Conservation (phyloP, 164 flowering plant species). For the Nymphaea thermarum region DNA sequence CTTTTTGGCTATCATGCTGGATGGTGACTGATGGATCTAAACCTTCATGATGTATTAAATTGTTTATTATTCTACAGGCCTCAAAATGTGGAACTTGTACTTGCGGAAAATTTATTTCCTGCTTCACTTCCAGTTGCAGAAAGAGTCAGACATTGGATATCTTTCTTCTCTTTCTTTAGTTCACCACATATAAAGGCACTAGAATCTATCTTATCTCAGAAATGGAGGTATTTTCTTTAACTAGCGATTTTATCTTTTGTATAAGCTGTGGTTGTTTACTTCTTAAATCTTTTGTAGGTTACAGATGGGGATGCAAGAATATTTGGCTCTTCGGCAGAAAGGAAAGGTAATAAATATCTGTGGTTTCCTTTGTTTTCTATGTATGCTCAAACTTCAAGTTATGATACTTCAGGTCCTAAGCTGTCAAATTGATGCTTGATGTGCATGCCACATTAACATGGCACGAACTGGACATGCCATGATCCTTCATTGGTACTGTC, state of each 20-base stretch:
- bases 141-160: constrained; percentile 68
- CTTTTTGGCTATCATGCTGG: too few relatives aligned
- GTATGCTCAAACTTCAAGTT: too few relatives aligned
- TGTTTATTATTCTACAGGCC: constrained; percentile 31
- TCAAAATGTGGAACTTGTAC: constrained; percentile 66
- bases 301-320: constrained; percentile 57
- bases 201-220: constrained; percentile 55
- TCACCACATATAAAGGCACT: constrained; percentile 63
- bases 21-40: too few relatives aligned
- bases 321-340: constrained; percentile 39
- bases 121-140: constrained; percentile 51
- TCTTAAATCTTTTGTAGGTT: constrained; percentile 35
- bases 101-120: constrained; percentile 73
- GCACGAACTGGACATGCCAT: too few relatives aligned
- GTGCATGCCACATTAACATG: too few relatives aligned
- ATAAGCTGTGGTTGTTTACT: neutral
- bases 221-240: constrained; percentile 43
- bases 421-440: too few relatives aligned
- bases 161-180: constrained; percentile 48
- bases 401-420: too few relatives aligned
- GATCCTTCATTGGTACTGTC: too few relatives aligned
- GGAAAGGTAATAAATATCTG: constrained; percentile 36
- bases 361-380: too few relatives aligned
- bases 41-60: too few relatives aligned
- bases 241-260: neutral